Percentiles rank a stretch among this genome's conserved stretches.
phyloP scores from a whole-genome alignment of 2,329 filamentous ascomycete genomes.

The Ophiosphaerella narmari region DNA sequence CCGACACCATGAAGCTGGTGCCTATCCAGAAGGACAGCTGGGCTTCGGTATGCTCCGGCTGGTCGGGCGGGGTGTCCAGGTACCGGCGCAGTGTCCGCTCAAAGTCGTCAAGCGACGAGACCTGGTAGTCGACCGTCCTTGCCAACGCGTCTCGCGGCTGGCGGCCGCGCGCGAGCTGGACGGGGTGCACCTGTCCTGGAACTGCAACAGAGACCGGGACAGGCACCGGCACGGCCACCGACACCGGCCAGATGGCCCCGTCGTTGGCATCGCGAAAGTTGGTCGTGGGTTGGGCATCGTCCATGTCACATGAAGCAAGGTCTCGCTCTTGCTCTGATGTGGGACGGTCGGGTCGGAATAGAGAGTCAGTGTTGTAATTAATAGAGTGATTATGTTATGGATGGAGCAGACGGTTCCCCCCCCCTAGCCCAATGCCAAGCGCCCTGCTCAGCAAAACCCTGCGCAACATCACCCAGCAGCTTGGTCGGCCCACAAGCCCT shows the following conservation, averaged over 20 bases:
- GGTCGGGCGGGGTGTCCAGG: conserved; percentile 36
- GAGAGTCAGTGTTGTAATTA: neutral
- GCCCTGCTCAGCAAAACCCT: neutral
- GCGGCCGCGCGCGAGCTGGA: conserved; percentile 43
- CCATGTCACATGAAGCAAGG: conserved; percentile 18
- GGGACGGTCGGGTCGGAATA: too few species aligned
- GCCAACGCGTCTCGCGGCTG: conserved; percentile 44
- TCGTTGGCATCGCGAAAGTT: conserved; percentile 15
- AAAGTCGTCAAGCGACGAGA: conserved; percentile 42
- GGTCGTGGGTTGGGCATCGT: conserved; percentile 17
- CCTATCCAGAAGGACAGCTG: conserved; percentile 47
- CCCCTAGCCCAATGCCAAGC: neutral
- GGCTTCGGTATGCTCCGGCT: conserved; percentile 46
- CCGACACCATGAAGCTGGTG: conserved; percentile 40
- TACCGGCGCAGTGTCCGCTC: conserved; percentile 44
- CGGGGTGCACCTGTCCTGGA: conserved; percentile 7
- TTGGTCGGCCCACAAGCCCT: neutral
- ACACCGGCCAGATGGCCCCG: conserved; percentile 18
- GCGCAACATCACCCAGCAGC: conserved; percentile 1
- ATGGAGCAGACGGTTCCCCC: neutral
- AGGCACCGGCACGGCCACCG: too few species aligned
- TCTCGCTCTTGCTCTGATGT: neutral
- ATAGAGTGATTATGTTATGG: conserved; percentile 2
- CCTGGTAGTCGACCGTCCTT: conserved; percentile 36
- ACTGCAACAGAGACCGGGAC: too few species aligned